These are phyloP conservation scores for Saksenaea oblongispora DNA, from an alignment of 371 early-diverging fungal genomes.

Conservation along the genomic window DNA sequence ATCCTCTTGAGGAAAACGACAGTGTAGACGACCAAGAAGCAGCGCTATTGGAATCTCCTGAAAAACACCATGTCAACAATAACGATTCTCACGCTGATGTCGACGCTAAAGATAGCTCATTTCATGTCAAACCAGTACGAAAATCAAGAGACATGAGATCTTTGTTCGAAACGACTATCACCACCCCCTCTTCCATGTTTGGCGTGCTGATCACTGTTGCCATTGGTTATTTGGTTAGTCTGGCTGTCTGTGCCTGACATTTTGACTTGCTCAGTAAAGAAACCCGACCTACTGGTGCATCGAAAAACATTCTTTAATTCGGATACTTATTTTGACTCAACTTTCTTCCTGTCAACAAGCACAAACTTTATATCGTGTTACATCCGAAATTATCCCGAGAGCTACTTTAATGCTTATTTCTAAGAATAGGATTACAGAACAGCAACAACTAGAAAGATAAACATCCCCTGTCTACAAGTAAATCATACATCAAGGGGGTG, in stretches of 20 bases:
- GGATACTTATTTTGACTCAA: background rate
- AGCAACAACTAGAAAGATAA: background rate
- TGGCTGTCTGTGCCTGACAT: background rate
- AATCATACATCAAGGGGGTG: too few relatives aligned
- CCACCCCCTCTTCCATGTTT: slow-evolving; percentile 1
- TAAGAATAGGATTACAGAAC: background rate
- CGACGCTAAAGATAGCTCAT: background rate
- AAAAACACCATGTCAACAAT: background rate
- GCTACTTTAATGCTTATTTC: background rate
- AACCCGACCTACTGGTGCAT: background rate
- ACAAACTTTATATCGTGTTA: background rate
- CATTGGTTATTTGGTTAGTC: background rate
- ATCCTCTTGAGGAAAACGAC: slow-evolving; percentile 26
- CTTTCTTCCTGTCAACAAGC: background rate
- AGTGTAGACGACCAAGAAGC: background rate
- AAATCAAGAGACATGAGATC: background rate
- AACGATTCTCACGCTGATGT: background rate
- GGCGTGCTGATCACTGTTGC: background rate
- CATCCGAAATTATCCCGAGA: background rate
- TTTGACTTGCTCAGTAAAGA: background rate
- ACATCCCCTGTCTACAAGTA: background rate
- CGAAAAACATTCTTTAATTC: background rate
- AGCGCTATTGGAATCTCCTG: background rate
- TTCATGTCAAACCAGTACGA: background rate
- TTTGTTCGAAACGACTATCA: background rate